Base-by-base conservation (phyloP, 257 asterid species). In the Rubia yunnanensis region DNA sequence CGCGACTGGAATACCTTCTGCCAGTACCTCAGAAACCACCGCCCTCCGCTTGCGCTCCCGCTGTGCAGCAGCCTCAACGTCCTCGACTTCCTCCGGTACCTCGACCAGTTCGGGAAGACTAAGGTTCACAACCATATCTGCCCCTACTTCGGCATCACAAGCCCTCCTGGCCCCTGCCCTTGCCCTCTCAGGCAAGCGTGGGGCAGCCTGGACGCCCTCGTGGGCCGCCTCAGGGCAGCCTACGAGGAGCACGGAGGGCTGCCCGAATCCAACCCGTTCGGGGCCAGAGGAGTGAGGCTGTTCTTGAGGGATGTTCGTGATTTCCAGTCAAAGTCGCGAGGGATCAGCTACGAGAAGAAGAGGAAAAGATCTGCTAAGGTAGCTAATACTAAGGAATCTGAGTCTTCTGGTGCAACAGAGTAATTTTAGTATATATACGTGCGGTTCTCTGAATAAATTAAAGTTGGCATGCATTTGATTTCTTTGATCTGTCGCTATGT, bases 1-100 rank as follows among this genome's bases (percentile, higher is more conserved):
- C 76, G 83, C 1, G 83, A 79, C 50, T 79, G 83, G 83, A 79
- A 65, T 74, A 79, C 83, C 1, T 79, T 79, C 18, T 79, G 83
- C 58, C 80, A 79, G 32, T 79, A 72, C 66, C 22, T 79, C 10
- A 56, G 78, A 5, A 75, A 69, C 71, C 74, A 75, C 50, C 31
- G 72, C 50, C 80, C 83, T 0, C 78, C 80, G 7, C 20, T 79
- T 6, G 54, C 78, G 1, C 76, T 69, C 10, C 23, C 71, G 10
- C 56, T 69, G 0, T 75, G 78, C 64, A 65, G 26, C 54, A 70
- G 76, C 2, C 36, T 64, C 5, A 71, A 79, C 18, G 78, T 72
- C 4, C 73, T 79, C 10, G 83, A 75, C 17, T 79, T 75, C n/a
- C 78, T 79, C 2, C 60, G 78, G 34, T 79, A 75, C 60, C 48